Base-by-base conservation (phyloP, 352 stramenopile genomes). In the Plasmopara halstedii region DNA sequence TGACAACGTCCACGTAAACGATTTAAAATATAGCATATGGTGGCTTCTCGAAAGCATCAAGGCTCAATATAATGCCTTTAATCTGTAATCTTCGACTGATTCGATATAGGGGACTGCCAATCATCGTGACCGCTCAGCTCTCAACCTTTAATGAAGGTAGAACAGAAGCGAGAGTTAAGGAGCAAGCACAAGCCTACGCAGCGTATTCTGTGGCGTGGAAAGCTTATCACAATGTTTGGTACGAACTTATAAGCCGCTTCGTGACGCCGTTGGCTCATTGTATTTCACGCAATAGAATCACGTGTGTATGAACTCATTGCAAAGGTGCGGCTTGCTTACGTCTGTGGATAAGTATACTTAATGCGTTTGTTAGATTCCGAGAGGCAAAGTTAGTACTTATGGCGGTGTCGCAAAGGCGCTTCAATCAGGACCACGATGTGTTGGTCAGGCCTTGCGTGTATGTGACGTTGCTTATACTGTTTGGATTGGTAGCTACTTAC, bases 301-400 rank as follows among this genome's bases (percentile, higher is more conserved):
- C 64, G 67, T 22, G 77, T 89, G 33, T 89, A 89, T 47, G 75
- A 89, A 49, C 70, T 89, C 37, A 85, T 88, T 56, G 83, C 68
- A 19, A 83, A 62, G 46, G 80, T 89, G 37, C 15, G 37, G 10
- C n/a, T 4, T n/a, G 37, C 2, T 43, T 29, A 29, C 7, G 2
- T 19, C 26, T 36, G 20, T 13, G 17, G 2, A 17, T 11, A 5
- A 34, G 19, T 32, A 23, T 33, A 20, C 21, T 31, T 13, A 34
- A 35, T 2, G 9, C 18, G 13, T 44, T 13, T 11, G 51, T 11
- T 21, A 89, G 80, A 89, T 92, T 47, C 81, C 77, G 0, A 46
- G 40, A 9, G 80, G 80, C 22, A 88, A 87, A 62, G 80, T 92
- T 46, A 85, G 67, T 54, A 92, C 80, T 25, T 92, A 92, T 49